Evolutionary conservation across 202 grass and related monocot species (phyloP), one percentile per base, ranked within the genome.

Genomic region (Setaria viridis): DNA sequence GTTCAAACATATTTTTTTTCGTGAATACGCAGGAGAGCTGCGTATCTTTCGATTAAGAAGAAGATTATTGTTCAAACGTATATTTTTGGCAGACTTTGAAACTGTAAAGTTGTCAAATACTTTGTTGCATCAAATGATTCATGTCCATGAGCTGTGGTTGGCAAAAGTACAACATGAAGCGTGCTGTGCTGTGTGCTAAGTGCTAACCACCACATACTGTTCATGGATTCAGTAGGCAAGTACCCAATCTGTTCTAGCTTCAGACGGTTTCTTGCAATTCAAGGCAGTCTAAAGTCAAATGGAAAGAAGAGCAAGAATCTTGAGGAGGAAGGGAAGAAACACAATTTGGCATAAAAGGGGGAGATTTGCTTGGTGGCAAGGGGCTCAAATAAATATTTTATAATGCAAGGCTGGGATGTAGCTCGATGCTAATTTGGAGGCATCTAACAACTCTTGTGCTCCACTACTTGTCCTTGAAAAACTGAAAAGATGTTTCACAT

Each of bases 221-320:
- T 85, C 75, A 55, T 70, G 63, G 21, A 42, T 51, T 66, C 72
- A 72, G 3, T 70, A 53, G 85, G 32, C 63, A 39, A 80, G 20
- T 39, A 58, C 55, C 72, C 51, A 42, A 57, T 43, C 4, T 48
- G 25, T 63, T 47, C 73, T 75, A 43, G 60, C 45, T 65, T 79
- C 62, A 88, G 56, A 63, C 30, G 57, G 80, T 92, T 91, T 84
- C 90, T 65, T 91, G 10, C 51, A 82, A 74, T 80, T 86, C 56
- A 91, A 91, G 86, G 69, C 25, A 91, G 53, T 71, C 9, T 53
- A 81, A 91, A 91, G 84, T 77, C 80, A 85, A 80, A 81, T 51
- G 64, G 1, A 45, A 80, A 41, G 53, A 83, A 41, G 37, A 83
- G 72, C 66, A 91, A 83, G 9, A 37, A 68, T 66, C 76, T 84